A percentile compares a stretch with the other conserved stretches of the same genome.
These are phyloP conservation scores for Tetraselmis striata DNA, from an alignment of 139 green algal species.

Conservation along the genomic window DNA sequence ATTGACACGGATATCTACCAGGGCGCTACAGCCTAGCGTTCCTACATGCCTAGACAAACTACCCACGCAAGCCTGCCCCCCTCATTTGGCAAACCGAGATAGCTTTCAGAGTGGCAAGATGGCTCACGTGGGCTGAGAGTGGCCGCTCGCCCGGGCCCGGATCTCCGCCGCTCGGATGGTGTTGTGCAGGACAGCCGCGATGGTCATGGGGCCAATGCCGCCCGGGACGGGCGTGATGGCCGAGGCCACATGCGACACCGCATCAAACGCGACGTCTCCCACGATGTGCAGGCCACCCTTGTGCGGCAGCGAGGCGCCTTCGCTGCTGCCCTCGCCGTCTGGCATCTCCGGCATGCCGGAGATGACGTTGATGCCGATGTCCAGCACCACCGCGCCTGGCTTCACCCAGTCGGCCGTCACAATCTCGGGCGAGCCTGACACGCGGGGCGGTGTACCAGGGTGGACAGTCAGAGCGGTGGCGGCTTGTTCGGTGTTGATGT, in stretches of 20 bases:
- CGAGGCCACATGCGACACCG: constrained; percentile 46
- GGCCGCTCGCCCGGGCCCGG: too few relatives aligned
- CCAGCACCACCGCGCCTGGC: constrained; percentile 55
- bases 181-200: constrained; percentile 81
- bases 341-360: not conserved
- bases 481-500: too few relatives aligned
- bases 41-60: too few relatives aligned
- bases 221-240: constrained; percentile 80
- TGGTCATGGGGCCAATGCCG: constrained; percentile 90
- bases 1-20: too few relatives aligned
- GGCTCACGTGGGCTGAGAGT: too few relatives aligned
- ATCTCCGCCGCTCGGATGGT: constrained; percentile 31
- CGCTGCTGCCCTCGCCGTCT: not conserved
- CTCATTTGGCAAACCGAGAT: too few relatives aligned
- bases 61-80: too few relatives aligned
- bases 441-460: too few relatives aligned
- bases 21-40: too few relatives aligned
- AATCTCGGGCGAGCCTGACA: constrained; percentile 7
- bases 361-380: constrained; percentile 65
- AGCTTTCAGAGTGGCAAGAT: too few relatives aligned
- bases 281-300: constrained; percentile 43
- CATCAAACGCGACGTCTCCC: constrained; percentile 72
- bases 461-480: not conserved
- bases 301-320: not conserved
- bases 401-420: constrained; percentile 52